A percentile compares a stretch with the other conserved stretches of the same genome.
Evolutionary conservation across 176 grass and related monocot species (phyloP).

Genomic region (Metroxylon sagu): DNA sequence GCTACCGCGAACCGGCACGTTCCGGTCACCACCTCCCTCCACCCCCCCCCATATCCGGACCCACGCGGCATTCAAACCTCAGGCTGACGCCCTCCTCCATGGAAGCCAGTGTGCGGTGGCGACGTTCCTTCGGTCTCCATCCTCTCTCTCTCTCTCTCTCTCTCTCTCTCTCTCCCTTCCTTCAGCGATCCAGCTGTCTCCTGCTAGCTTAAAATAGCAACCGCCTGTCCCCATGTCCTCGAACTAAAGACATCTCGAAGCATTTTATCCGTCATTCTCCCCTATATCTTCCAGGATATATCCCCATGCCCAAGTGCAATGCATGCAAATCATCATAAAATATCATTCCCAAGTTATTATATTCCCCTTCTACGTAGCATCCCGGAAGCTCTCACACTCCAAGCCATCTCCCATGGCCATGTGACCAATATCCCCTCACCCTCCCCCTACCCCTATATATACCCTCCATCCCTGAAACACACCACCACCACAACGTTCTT

Average conservation of each 20-base stretch:
- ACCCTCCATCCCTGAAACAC: not conserved
- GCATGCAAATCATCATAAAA: constrained; percentile 6
- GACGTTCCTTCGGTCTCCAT: no score
- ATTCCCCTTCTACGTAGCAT: not conserved
- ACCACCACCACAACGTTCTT: no score
- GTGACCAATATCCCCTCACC: not conserved
- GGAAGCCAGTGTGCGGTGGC: no score
- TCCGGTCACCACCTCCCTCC: not conserved
- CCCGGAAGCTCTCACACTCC: not conserved
- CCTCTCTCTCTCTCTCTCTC: not conserved
- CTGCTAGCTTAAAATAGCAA: constrained; percentile 15
- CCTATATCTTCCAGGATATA: constrained; percentile 6
- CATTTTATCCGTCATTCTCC: not conserved
- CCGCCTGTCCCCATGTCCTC: not conserved
- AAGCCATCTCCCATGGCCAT: not conserved
- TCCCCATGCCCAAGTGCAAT: constrained; percentile 12
- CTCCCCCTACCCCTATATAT: not conserved
- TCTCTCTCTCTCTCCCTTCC: not conserved
- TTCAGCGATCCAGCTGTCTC: constrained; percentile 38
- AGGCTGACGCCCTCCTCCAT: no score
- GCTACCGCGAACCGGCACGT: not conserved
- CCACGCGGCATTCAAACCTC: no score
- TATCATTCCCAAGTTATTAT: not conserved
- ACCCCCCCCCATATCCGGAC: not conserved
- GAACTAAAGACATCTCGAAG: constrained; percentile 23